A percentile compares a stretch with the other conserved stretches of the same genome.
Conservation (phyloP, 352 stramenopile genomes). For the Paralagenidium karlingii region DNA sequence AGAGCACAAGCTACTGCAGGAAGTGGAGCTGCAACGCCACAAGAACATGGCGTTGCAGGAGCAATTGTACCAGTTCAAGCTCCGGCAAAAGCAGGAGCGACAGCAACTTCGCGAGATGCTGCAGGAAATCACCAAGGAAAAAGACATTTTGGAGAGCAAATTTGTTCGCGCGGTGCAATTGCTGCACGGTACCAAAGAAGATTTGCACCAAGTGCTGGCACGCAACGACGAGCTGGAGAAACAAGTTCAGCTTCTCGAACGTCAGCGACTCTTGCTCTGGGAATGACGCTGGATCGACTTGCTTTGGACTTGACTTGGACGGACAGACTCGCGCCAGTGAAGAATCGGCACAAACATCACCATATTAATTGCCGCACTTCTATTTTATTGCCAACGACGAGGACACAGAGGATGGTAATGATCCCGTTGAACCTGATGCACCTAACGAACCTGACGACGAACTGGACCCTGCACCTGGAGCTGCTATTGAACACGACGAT, state of each 20-base stretch:
- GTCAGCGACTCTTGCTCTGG: neutral
- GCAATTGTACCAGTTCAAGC: conserved; percentile 35
- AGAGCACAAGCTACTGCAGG: conserved; percentile 62
- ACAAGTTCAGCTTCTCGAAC: too few relatives aligned
- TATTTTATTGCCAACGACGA: too few relatives aligned
- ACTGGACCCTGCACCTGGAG: too few relatives aligned
- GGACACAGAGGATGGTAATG: too few relatives aligned
- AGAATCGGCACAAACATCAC: too few relatives aligned
- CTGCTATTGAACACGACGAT: too few relatives aligned
- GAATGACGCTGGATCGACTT: neutral
- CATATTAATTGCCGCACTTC: too few relatives aligned
- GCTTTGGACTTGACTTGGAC: too few relatives aligned
- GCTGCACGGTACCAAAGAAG: conserved; percentile 40
- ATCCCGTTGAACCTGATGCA: too few relatives aligned
- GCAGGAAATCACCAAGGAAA: conserved; percentile 32
- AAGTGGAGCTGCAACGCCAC: conserved; percentile 47
- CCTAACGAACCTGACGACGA: too few relatives aligned
- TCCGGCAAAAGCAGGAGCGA: conserved; percentile 38
- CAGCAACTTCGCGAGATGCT: conserved; percentile 28
- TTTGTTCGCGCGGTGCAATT: conserved; percentile 32
- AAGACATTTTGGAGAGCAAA: conserved; percentile 30
- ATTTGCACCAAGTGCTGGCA: conserved; percentile 36
- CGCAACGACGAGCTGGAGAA: conserved; percentile 47
- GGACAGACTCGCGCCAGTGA: too few relatives aligned
- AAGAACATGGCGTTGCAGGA: conserved; percentile 36